Conservation (phyloP, 371 early-diverging fungal species). For the Gilbertella persicaria region DNA sequence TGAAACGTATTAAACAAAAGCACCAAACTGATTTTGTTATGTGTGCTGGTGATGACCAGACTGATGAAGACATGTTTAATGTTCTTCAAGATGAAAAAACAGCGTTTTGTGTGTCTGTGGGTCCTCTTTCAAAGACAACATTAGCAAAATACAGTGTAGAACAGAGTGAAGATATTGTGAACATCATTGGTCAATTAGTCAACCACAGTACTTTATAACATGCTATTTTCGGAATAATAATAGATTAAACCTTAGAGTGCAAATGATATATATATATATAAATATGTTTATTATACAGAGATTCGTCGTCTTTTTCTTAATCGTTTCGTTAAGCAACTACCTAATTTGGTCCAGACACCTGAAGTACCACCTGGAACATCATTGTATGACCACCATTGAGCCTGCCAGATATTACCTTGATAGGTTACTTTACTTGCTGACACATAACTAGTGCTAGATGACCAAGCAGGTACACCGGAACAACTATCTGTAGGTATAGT, state of each 20-base stretch:
- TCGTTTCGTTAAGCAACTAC: constrained; percentile 11
- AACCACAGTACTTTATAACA: constrained; percentile 13
- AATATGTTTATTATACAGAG: no score
- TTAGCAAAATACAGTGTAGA: constrained; percentile 35
- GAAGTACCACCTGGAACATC: constrained; percentile 40
- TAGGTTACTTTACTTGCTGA: constrained; percentile 36
- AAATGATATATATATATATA: background rate
- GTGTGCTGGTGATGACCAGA: constrained; percentile 95
- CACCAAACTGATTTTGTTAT: constrained; percentile 75
- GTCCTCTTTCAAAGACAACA: constrained; percentile 38
- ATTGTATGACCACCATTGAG: constrained; percentile 54
- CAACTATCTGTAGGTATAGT: constrained; percentile 27
- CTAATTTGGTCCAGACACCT: constrained; percentile 32
- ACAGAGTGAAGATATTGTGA: constrained; percentile 39
- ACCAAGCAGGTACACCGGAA: constrained; percentile 25
- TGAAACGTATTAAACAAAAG: constrained; percentile 63
- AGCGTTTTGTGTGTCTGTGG: constrained; percentile 38
- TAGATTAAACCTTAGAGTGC: no score
- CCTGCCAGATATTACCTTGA: constrained; percentile 37
- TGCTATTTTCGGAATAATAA: background rate
- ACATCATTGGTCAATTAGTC: constrained; percentile 26
- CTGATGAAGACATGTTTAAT: constrained; percentile 96
- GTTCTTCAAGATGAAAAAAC: constrained; percentile 38
- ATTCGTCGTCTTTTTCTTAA: no score
- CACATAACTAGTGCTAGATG: constrained; percentile 21